Evolutionary conservation across 768 basidiomycete genomes (phyloP).

Genomic region (Boletus coccyginus): DNA sequence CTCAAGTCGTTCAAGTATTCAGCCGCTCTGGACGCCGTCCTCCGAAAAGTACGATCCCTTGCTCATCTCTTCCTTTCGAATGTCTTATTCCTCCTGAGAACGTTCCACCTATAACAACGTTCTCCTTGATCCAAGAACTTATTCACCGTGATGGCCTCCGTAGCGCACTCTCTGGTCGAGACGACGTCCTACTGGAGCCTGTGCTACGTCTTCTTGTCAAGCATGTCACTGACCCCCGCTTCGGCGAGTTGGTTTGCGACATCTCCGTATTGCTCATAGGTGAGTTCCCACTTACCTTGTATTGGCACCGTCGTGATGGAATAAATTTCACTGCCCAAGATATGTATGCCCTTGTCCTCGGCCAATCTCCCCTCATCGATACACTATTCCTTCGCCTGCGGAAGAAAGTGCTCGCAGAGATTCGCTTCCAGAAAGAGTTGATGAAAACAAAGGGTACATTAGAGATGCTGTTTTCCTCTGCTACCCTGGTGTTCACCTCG

Average conservation of each 20-base stretch:
- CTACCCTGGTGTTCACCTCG: conserved; percentile 33
- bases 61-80: not conserved
- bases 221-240: conserved; percentile 85
- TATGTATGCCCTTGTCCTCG: conserved; percentile 88
- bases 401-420: conserved; percentile 81
- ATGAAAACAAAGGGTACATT: conserved; percentile 81
- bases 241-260: conserved; percentile 86
- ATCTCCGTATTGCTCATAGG: conserved; percentile 81
- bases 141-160: conserved; percentile 88
- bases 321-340: conserved; percentile 46
- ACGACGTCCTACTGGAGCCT: conserved; percentile 92
- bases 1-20: conserved; percentile 93
- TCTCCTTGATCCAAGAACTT: conserved; percentile 90
- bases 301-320: not conserved
- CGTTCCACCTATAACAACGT: conserved; percentile 80
- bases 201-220: conserved; percentile 83
- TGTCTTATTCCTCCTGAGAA: conserved; percentile 45
- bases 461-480: conserved; percentile 82
- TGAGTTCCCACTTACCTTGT: conserved; percentile 36
- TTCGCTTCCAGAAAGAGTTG: conserved; percentile 86
- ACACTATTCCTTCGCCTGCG: conserved; percentile 76
- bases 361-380: conserved; percentile 92
- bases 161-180: conserved; percentile 83
- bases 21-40: conserved; percentile 88
- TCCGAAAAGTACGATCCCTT: conserved; percentile 64